A percentile compares a stretch with the other conserved stretches of the same genome.
Conservation (phyloP, 192 early-diverging fungal species). For the Kappamyces sp. region DNA sequence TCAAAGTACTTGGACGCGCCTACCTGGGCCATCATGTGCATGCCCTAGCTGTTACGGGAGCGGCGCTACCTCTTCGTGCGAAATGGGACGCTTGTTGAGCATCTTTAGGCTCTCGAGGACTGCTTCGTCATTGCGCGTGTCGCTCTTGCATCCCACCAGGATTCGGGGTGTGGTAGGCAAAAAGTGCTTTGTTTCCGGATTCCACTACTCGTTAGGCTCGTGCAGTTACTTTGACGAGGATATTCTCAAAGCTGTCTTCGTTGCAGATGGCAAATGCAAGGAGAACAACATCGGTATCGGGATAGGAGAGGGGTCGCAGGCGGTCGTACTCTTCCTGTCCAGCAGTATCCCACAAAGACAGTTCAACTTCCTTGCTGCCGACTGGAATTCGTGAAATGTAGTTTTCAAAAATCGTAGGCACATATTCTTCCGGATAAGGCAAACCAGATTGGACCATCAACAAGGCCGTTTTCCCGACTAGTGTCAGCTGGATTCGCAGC, state of each 20-base stretch:
- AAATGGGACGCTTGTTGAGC: slow-evolving; percentile 16
- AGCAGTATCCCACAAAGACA: slow-evolving; percentile 94
- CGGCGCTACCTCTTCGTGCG: slow-evolving; percentile 20
- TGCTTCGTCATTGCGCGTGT: slow-evolving; percentile 33
- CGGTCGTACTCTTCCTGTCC: slow-evolving; percentile 97
- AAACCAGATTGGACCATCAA: slow-evolving; percentile 46
- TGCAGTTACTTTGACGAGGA: slow-evolving; percentile 51
- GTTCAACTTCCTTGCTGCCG: slow-evolving; percentile 34
- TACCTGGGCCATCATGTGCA: slow-evolving; percentile 59
- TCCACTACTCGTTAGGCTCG: slow-evolving; percentile 53
- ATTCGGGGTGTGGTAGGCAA: slow-evolving; percentile 71
- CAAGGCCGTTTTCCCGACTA: slow-evolving; percentile 50
- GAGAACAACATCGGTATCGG: slow-evolving; percentile 73
- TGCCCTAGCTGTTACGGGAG: slow-evolving; percentile 43
- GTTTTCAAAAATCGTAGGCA: slow-evolving; percentile 77
- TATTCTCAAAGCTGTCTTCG: slow-evolving; percentile 75
- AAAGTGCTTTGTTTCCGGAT: slow-evolving; percentile 77
- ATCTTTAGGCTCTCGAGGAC: slow-evolving; percentile 24
- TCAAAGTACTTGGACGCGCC: slow-evolving; percentile 77
- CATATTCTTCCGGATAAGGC: slow-evolving; percentile 57
- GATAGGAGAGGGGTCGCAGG: slow-evolving; percentile 85
- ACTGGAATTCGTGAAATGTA: slow-evolving; percentile 27
- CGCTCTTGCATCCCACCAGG: slow-evolving; percentile 54
- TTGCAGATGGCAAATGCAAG: slow-evolving; percentile 81
- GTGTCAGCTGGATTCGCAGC: no score